Base-by-base conservation (phyloP, 768 basidiomycete species). In the Russula sp. region DNA sequence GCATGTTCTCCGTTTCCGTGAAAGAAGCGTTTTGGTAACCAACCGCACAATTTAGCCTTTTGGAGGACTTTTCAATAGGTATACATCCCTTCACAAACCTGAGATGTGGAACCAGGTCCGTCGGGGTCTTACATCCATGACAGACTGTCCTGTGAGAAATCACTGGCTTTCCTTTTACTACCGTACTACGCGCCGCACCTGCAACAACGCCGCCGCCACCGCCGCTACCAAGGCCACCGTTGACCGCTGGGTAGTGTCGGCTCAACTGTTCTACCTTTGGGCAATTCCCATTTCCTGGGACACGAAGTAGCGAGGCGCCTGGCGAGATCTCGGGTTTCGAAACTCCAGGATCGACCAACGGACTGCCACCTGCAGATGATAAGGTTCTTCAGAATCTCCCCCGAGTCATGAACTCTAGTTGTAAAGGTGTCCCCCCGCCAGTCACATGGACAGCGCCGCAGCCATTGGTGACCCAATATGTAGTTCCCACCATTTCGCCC, bases 31-130 rank as follows among this genome's bases (percentile, higher is more conserved):
- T 11, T 35, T 31, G 13, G 35, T 27, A 37, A 40, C 50, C 32
- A 13, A 2, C 10, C 42, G 14, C 31, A 32, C 35, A 42, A 53
- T 48, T 2, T 49, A 59, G 11, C 57, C 62, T 59, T 59, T 55
- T 16, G 57, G 57, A 63, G 35, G 56, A 49, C 52, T 61, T 49
- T 59, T 11, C 47, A 32, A 59, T 63, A 49, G 37, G 31, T 20
- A 1, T 31, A 6, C 4, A 14, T 37, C 11, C 39, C 22, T 47
- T 27, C 9, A 20, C 39, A 32, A 27, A 10, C 31, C 51, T 27
- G 52, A 48, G 32, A 18, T 48, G 3, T 34, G 57, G 57, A 31
- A 22, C 4, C 37, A 59, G 45, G 52, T 37, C 31, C 47, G 31
- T 49, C 31, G 52, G 52, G 34, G 54, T 54, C 45, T 48, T 55